Conservation (phyloP, 2,329 filamentous ascomycete species). For the Talaromyces sp. region DNA sequence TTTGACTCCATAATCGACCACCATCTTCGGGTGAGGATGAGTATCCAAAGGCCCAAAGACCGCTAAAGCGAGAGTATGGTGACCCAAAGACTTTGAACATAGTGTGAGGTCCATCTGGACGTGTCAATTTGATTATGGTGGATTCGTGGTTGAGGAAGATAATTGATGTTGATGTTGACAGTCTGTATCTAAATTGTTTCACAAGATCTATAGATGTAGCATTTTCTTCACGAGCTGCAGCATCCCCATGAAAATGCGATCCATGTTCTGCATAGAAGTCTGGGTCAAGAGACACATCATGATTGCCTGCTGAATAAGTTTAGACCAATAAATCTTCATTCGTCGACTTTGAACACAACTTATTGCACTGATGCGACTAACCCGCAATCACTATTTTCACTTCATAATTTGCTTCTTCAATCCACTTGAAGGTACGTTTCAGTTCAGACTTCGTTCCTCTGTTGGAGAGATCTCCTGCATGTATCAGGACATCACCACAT, state of each 20-base stretch:
- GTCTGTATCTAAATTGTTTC: slow-evolving; percentile 23
- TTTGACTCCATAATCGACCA: slow-evolving; percentile 46
- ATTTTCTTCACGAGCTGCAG: slow-evolving; percentile 41
- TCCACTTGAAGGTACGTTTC: slow-evolving; percentile 52
- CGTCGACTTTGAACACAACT: neutral
- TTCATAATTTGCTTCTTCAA: slow-evolving; percentile 52
- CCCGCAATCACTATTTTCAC: slow-evolving; percentile 56
- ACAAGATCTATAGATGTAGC: slow-evolving; percentile 43
- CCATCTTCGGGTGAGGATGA: slow-evolving; percentile 37
- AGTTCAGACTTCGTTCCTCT: slow-evolving; percentile 53
- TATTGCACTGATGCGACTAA: slow-evolving; percentile 27
- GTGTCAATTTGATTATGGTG: slow-evolving; percentile 43
- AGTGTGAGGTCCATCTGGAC: slow-evolving; percentile 46
- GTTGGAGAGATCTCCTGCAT: slow-evolving; percentile 59
- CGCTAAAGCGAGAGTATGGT: slow-evolving; percentile 49
- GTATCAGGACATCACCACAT: slow-evolving; percentile 56
- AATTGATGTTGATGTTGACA: slow-evolving; percentile 39
- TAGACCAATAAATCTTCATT: neutral
- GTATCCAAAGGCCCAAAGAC: slow-evolving; percentile 58
- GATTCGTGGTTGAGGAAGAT: slow-evolving; percentile 53
- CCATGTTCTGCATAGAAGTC: slow-evolving; percentile 47
- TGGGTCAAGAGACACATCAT: slow-evolving; percentile 55
- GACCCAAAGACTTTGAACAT: slow-evolving; percentile 58
- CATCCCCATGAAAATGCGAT: slow-evolving; percentile 41
- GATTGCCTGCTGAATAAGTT: slow-evolving; percentile 48